A percentile compares a stretch with the other conserved stretches of the same genome.
Evolutionary conservation across 1,139 yeast species (phyloP).

Genomic region (Lipomyces yarrowii): DNA sequence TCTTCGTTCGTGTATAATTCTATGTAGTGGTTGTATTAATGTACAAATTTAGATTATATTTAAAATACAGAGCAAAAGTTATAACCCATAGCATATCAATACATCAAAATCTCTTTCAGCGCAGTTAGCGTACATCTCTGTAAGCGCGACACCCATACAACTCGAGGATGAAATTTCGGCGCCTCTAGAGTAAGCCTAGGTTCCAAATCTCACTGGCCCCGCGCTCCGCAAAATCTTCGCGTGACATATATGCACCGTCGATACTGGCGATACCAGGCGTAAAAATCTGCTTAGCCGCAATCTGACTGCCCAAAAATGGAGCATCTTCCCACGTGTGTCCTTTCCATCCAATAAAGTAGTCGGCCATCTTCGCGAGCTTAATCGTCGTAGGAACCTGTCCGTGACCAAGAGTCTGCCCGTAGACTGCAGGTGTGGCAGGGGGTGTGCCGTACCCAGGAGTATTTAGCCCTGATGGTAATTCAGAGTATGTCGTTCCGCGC

Average conservation of each 20-base stretch:
- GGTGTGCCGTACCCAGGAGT: constrained; percentile 44
- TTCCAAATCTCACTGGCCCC: constrained; percentile 74
- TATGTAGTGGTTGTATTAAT: not conserved
- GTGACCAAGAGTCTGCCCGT: constrained; percentile 17
- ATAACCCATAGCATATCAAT: not conserved
- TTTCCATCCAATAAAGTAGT: constrained; percentile 96
- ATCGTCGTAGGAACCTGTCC: constrained; percentile 67
- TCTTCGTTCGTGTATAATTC: not conserved
- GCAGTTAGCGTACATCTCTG: not conserved
- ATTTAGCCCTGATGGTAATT: constrained; percentile 44
- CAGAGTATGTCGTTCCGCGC: constrained; percentile 43
- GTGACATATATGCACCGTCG: constrained; percentile 69
- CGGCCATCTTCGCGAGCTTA: constrained; percentile 73
- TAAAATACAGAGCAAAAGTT: not conserved
- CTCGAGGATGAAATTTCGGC: not conserved
- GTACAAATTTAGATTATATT: not conserved
- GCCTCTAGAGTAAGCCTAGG: constrained; percentile 35
- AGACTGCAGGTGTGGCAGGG: constrained; percentile 36
- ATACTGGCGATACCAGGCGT: constrained; percentile 46
- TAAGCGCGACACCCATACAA: not conserved
- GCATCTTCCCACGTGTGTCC: constrained; percentile 78
- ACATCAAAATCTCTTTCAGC: not conserved
- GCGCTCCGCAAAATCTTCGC: constrained; percentile 71
- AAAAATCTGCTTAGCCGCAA: constrained; percentile 83
- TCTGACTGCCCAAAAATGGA: constrained; percentile 81